Base-by-base conservation (phyloP, 208 protist genomes). In the Leishmania amazonensis region DNA sequence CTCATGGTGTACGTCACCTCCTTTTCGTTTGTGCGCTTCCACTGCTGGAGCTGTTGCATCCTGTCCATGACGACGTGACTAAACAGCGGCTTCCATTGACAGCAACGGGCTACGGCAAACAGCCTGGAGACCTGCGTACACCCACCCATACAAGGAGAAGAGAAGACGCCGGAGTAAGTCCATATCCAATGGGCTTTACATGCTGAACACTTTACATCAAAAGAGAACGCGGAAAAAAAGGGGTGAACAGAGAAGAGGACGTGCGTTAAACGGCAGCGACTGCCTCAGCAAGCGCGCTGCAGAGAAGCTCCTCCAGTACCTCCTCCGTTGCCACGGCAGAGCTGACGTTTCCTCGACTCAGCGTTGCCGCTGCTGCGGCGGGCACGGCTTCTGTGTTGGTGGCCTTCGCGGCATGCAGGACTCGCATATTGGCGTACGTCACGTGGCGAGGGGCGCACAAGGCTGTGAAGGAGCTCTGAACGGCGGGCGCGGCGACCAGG, bases 241-340 rank as follows among this genome's bases (percentile, higher is more conserved):
- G 31, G 31, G 68, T 2, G 42, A 73, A 17, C 24, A 49, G 19
- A 38, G 24, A 47, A 24, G 35, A 17, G 40, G 40, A 42, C 40
- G 24, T 24, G 40, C 3, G 11, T 38, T 62, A 85, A 57, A 75
- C 76, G 1, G 78, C 57, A 5, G 68, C 62, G 60, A 87, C 62
- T 24, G 71, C 68, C 6, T 89, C 81, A 40, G 62, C 79, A 6
- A 92, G 13, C 1, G 87, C 40, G 24, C 80, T 80, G 28, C 88
- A 84, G 45, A 96, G 83, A 17, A 91, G 81, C 45, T 94, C 91
- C 71, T 96, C 93, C 58, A 96, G 40, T 17, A 85, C 72, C 5
- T 68, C 72, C 31, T 81, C 80, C 17, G 76, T 57, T 42, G 75
- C 60, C 49, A 79, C 67, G 40, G 74, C 77, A 24, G n/a, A 60